Evolutionary conservation across 1,284 basidiomycete genomes (phyloP), one percentile per base, ranked within the genome.

Genomic region (Sporisorium graminicola): DNA sequence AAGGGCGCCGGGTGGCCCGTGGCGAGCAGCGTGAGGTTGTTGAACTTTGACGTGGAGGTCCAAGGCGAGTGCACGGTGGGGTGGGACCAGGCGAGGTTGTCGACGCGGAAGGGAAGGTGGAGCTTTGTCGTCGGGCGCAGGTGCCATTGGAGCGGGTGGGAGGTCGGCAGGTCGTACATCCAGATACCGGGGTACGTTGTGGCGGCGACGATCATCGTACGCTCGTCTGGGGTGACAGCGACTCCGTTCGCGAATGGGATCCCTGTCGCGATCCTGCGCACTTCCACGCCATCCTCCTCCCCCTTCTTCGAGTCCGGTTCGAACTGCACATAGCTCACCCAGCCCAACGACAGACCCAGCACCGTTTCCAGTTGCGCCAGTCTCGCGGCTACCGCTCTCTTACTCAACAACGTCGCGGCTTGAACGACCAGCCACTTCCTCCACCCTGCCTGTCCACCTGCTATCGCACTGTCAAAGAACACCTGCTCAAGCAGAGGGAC

Each of bases 161-260:
- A 63, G 12, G 85, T 64, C 72, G 89, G 81, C 27, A 89, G 87
- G 33, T 84, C 71, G 86, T 90, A 92, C 60, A 92, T 81, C 40
- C 84, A 79, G 26, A 92, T 85, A 43, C 87, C 79, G 53, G 86
- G 87, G 20, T 87, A 80, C 0, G 89, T 87, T 20, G 89, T 90
- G 2, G 90, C 88, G 3, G 90, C 89, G 27, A 92, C 82, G 1
- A 91, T 90, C 14, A 91, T 85, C 24, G 88, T 86, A 0, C 82
- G 81, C 1, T 88, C 88, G 3, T 87, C 84, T 0, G 88, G 88
- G 0, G 90, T 90, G 46, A 91, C 65, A 0, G 90, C 87, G 55
- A 92, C 73, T 33, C 92, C 92, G 77, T 92, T 92, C 7, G 91
- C 87, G 82, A 92, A 92, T 0, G 91, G 85, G 16, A 91, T 85